Conservation (phyloP, 1,284 basidiomycete species). For the Leccinum fuscescens region DNA sequence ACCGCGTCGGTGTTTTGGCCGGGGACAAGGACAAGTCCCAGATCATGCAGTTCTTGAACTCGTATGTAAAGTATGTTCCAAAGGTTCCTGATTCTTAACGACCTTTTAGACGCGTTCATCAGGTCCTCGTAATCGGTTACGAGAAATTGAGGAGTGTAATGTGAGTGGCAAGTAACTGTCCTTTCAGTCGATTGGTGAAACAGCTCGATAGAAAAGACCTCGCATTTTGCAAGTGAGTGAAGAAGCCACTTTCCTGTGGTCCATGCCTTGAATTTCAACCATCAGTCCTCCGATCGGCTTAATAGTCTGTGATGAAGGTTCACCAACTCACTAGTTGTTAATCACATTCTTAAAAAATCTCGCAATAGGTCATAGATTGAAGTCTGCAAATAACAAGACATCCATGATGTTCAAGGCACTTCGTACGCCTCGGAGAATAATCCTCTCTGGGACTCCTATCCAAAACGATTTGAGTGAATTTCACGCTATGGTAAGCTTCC, state of each 20-base stretch:
- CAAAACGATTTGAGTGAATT: slow-evolving; percentile 97
- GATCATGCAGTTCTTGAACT: slow-evolving; percentile 75
- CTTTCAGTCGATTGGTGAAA: slow-evolving; percentile 5
- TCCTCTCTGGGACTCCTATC: slow-evolving; percentile 95
- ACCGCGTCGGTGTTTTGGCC: slow-evolving; percentile 76
- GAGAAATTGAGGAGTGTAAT: slow-evolving; percentile 84
- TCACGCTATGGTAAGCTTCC: slow-evolving; percentile 80
- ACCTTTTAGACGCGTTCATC: slow-evolving; percentile 61
- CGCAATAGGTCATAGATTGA: slow-evolving; percentile 81
- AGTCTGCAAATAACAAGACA: slow-evolving; percentile 91
- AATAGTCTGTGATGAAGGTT: slow-evolving; percentile 94
- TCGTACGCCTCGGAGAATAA: slow-evolving; percentile 72
- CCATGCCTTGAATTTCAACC: background rate
- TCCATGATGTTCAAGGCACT: slow-evolving; percentile 85
- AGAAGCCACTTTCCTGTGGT: background rate
- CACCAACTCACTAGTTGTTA: slow-evolving; percentile 7
- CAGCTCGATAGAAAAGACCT: slow-evolving; percentile 50
- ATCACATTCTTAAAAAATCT: background rate
- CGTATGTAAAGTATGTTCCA: slow-evolving; percentile 40
- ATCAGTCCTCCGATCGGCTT: slow-evolving; percentile 84
- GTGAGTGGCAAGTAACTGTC: slow-evolving; percentile 39
- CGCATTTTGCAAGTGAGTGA: slow-evolving; percentile 58
- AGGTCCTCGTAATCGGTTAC: slow-evolving; percentile 94
- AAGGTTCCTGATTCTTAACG: slow-evolving; percentile 1
- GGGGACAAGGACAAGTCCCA: slow-evolving; percentile 77